Conservation (phyloP, 1,139 yeast species). For the Meyerozyma sp. region DNA sequence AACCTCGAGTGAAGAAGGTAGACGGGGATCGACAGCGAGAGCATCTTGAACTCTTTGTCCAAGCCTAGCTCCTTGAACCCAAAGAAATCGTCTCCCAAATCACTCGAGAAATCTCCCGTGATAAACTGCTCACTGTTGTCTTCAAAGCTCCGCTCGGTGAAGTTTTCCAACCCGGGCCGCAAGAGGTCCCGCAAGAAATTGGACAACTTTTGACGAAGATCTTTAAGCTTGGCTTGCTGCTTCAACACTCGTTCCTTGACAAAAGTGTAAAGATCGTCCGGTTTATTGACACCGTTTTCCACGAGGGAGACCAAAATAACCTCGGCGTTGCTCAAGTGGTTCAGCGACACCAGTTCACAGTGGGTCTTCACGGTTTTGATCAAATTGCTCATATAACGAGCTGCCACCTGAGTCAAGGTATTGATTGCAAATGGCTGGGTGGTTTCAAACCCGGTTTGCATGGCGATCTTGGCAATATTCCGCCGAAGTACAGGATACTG, state of each 20-base stretch:
- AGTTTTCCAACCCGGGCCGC: slow-evolving; percentile 75
- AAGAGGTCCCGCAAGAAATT: slow-evolving; percentile 72
- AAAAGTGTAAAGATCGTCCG: slow-evolving; percentile 70
- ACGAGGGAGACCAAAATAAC: slow-evolving; percentile 57
- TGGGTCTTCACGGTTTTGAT: slow-evolving; percentile 69
- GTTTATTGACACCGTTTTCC: slow-evolving; percentile 82
- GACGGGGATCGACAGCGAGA: slow-evolving; percentile 82
- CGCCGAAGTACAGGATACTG: slow-evolving; percentile 65
- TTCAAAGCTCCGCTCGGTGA: slow-evolving; percentile 71
- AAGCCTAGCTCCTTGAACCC: slow-evolving; percentile 93
- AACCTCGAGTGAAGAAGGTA: slow-evolving; percentile 80
- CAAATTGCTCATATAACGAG: slow-evolving; percentile 68
- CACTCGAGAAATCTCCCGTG: slow-evolving; percentile 91
- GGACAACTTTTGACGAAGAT: slow-evolving; percentile 64
- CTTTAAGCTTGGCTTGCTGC: slow-evolving; percentile 65
- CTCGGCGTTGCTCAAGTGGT: slow-evolving; percentile 39
- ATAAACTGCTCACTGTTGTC: slow-evolving; percentile 92
- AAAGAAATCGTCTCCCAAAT: slow-evolving; percentile 92
- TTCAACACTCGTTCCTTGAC: slow-evolving; percentile 69
- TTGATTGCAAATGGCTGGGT: slow-evolving; percentile 76
- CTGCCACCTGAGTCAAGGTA: slow-evolving; percentile 78
- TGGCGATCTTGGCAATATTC: slow-evolving; percentile 70
- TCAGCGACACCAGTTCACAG: slow-evolving; percentile 56
- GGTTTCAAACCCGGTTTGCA: slow-evolving; percentile 92
- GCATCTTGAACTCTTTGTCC: slow-evolving; percentile 86